Conservation (phyloP, 106 monocot species). For the Apostasia ramifera region DNA sequence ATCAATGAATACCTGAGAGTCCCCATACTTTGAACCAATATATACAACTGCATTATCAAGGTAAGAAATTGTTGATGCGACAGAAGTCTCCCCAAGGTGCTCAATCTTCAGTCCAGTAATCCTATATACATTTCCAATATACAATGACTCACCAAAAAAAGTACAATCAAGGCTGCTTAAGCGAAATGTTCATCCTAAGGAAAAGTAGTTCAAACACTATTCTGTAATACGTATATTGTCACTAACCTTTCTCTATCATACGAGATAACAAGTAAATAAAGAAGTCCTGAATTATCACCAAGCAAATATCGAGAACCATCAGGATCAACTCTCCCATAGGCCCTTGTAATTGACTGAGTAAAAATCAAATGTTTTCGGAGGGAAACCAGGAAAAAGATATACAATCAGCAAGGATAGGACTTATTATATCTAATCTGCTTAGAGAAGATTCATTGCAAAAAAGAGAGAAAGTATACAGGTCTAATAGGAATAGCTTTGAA, state of each 20-base stretch:
- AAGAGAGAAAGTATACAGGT: constrained; percentile 34
- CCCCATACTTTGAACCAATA: constrained; percentile 98
- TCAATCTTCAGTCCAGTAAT: constrained; percentile 98
- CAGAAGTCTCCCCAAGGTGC: constrained; percentile 87
- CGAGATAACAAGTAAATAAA: constrained; percentile 90
- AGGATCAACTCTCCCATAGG: constrained; percentile 94
- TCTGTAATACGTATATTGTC: not conserved
- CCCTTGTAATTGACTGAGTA: constrained; percentile 86
- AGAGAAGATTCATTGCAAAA: not conserved
- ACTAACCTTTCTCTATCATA: constrained; percentile 83
- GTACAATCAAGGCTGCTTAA: not conserved
- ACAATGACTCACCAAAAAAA: not conserved
- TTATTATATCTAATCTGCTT: not conserved
- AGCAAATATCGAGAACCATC: constrained; percentile 98
- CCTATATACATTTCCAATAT: constrained; percentile 23
- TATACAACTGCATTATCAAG: constrained; percentile 98
- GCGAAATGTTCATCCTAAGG: not conserved
- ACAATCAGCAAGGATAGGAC: constrained; percentile 1
- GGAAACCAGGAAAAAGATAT: not conserved
- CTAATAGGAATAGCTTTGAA: constrained; percentile 92
- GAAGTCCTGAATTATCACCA: constrained; percentile 83
- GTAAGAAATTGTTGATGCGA: constrained; percentile 94
- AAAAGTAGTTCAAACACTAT: not conserved
- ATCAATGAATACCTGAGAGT: constrained; percentile 68
- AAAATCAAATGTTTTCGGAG: constrained; percentile 3